Conservation (phyloP, 495 filamentous ascomycete genomes). For the Baudoinia panamericana region DNA sequence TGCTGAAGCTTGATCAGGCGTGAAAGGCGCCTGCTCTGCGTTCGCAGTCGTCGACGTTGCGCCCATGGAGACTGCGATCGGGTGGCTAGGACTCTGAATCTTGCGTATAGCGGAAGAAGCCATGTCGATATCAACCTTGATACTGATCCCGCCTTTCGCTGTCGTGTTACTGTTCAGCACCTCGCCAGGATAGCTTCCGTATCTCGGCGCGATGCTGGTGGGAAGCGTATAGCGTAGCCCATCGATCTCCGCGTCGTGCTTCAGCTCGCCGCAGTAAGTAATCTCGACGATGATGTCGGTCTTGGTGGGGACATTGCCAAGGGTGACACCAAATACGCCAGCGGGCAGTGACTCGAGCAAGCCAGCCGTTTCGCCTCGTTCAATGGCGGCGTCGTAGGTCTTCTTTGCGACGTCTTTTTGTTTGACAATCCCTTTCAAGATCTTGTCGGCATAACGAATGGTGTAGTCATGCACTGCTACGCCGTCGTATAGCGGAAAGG, state of each 20-base stretch:
- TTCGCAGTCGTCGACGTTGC: conserved; percentile 35
- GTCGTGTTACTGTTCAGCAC: conserved; percentile 15
- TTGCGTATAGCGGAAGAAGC: conserved; percentile 41
- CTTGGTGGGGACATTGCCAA: conserved; percentile 49
- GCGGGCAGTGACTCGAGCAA: conserved; percentile 46
- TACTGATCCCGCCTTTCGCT: conserved; percentile 35
- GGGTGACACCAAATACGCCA: conserved; percentile 50
- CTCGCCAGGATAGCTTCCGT: conserved; percentile 37
- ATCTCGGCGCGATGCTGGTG: conserved; percentile 47
- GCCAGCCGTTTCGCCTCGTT: conserved; percentile 44
- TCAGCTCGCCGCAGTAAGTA: conserved; percentile 53
- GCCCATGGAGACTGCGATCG: conserved; percentile 49
- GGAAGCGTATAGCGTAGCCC: conserved; percentile 54
- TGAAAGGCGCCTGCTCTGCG: conserved; percentile 21
- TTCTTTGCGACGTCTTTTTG: conserved; percentile 43
- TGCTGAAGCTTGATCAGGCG: conserved; percentile 45
- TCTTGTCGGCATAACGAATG: conserved; percentile 38
- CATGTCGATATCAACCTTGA: conserved; percentile 49
- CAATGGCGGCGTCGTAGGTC: conserved; percentile 41
- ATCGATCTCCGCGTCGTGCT: conserved; percentile 49
- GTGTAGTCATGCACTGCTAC: conserved; percentile 51
- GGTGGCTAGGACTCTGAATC: conserved; percentile 54
- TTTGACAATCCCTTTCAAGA: conserved; percentile 47
- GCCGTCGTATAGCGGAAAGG: conserved; percentile 56
- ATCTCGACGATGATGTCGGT: conserved; percentile 43